These are phyloP conservation scores for Debaryomyces tyrocola DNA, from an alignment of 805 yeast species.

Conservation along the genomic window DNA sequence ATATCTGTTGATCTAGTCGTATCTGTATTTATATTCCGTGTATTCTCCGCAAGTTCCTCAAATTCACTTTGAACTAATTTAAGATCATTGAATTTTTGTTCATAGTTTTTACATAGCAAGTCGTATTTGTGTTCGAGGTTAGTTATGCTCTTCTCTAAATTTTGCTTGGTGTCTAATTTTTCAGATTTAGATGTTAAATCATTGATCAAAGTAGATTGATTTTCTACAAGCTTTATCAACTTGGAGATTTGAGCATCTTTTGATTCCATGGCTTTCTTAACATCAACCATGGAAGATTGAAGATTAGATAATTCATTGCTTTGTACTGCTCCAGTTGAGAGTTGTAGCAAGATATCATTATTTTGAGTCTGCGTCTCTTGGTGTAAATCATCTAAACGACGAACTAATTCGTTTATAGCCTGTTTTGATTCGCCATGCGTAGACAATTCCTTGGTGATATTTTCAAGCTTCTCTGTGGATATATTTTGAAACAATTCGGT, in stretches of 20 bases:
- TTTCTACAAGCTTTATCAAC: not conserved
- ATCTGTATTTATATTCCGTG: slow-evolving; percentile 1
- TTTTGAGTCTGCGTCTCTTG: not conserved
- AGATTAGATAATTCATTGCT: not conserved
- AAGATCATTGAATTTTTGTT: slow-evolving; percentile 22
- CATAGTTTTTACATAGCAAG: slow-evolving; percentile 19
- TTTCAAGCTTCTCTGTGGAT: not conserved
- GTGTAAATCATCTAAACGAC: not conserved
- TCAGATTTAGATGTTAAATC: not conserved
- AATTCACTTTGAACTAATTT: slow-evolving; percentile 20
- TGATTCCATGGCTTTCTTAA: not conserved
- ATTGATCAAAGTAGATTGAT: not conserved
- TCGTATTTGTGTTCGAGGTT: slow-evolving; percentile 19
- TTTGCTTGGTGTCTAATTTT: not conserved
- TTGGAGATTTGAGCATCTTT: not conserved
- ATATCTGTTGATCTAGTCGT: not conserved
- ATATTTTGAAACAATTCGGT: not conserved
- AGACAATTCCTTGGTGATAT: not conserved
- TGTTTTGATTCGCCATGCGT: not conserved
- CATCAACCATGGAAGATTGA: not conserved
- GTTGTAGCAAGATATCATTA: not conserved
- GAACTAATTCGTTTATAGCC: not conserved
- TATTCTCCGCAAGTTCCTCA: slow-evolving; percentile 15
- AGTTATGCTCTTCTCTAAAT: slow-evolving; percentile 2
- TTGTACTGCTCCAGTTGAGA: not conserved